Evolutionary conservation across 2,329 filamentous ascomycete species (phyloP), one percentile per base, ranked within the genome.

Genomic region (Teratosphaeria nubilosa): DNA sequence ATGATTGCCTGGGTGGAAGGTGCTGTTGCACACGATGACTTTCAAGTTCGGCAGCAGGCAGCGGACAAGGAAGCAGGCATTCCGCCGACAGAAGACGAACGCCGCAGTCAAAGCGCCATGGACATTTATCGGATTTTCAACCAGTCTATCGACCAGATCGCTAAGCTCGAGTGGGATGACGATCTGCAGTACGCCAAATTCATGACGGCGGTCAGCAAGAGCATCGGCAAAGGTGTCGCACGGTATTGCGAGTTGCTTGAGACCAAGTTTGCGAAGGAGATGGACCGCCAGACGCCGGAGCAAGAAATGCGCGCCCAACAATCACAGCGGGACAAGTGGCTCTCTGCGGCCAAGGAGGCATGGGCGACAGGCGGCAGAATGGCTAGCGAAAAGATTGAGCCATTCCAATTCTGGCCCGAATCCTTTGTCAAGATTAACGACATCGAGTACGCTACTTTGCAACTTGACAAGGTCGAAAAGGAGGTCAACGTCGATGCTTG

Each of bases 361-460:
- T 95, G 91, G 86, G 89, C 84, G 64, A 68, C 59, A 2, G 68
- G 68, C 20, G 66, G 64, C n/a, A 88, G 86, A 64, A 95, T 91
- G 11, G 88, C 86, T 63, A 95, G 92, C 72, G 91, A 96, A 62
- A 95, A 91, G 73, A 86, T 94, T 48, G 92, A 96, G 69, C 94
- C 94, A 0, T 99, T 97, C 74, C 91, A 97, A 63, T 99, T 99
- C 75, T 94, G 91, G 66, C 85, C 90, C 2, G 88, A 96, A 83
- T 96, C 91, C 5, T 88, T 99, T 67, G 91, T 99, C 62, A 99
- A 97, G 74, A 82, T 99, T 65, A 99, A 99, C 78, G 95, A 99
- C 69, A 86, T 99, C 63, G 92, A 96, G 74, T 97, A 90, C 74
- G 92, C 91, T 5, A 91, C 95, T 75, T 83, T 91, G 58, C 90